Evolutionary conservation across 1,284 basidiomycete species (phyloP), one percentile per base, ranked within the genome.

Genomic region (Ceratobasidium sp.): DNA sequence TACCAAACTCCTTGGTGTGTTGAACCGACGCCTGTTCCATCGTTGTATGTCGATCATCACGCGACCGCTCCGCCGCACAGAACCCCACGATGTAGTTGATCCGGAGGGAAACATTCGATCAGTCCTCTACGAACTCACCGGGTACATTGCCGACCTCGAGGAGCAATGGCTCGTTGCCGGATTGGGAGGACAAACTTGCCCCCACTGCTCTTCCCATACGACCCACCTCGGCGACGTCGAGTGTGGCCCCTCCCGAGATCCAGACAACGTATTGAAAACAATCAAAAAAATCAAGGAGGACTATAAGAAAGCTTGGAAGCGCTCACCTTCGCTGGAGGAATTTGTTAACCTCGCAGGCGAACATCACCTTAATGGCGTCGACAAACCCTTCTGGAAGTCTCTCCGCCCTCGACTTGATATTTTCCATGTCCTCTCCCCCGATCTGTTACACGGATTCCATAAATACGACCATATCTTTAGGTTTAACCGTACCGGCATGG

Each of bases 361-460:
- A 44, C 0, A 46, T 3, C 58, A 66, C 13, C 58, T 78, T n/a
- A 78, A 78, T 44, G 77, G 77, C n/a, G 69, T 78, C 28, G 58
- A 78, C 46, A 78, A 68, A 46, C 77, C 77, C 0, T 78, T 78
- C 39, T 78, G 77, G 60, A 42, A 28, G 9, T 3, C 20, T 2
- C 33, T 78, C 26, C n/a, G n/a, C n/a, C 68, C 77, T 1, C 0
- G 33, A 23, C 40, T 78, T 26, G 33, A 78, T n/a, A 69, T 78
- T 5, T 64, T 63, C 77, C 20, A 56, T 2, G 60, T 42, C 6
- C 10, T 72, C 1, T 63, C 46, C 18, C 68, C 68, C 33, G 77
- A 78, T 42, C 68, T 77, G 2, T 28, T 78, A 13, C 77, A 78
- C 46, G 69, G 77, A 3, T 71, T 78, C 3, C 77, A 78, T 44